Conservation (phyloP, 352 stramenopile genomes). For the Pythium guiyangense region DNA sequence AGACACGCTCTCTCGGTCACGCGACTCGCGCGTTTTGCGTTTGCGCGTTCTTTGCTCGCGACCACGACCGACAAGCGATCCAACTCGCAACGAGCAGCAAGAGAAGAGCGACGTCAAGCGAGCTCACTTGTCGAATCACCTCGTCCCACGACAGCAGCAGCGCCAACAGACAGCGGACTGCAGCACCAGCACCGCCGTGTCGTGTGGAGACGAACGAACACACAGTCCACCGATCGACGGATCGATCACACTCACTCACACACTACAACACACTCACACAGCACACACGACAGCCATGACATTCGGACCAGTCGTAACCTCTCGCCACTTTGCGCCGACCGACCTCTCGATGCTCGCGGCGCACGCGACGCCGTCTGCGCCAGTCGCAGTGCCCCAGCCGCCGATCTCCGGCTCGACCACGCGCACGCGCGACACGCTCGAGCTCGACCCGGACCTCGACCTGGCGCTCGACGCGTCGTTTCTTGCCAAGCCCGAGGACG, state of each 20-base stretch:
- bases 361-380: not conserved
- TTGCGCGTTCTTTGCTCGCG: too few relatives aligned
- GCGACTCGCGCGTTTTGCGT: too few relatives aligned
- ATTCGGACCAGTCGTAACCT: not conserved
- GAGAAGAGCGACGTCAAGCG: not conserved
- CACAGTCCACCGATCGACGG: not conserved
- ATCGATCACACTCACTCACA: not conserved
- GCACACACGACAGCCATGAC: constrained; percentile 2
- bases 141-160: not conserved
- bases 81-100: too few relatives aligned
- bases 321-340: not conserved
- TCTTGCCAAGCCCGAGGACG: constrained; percentile 10
- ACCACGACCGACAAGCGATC: too few relatives aligned
- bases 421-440: constrained; percentile 7
- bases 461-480: constrained; percentile 15
- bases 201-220: not conserved
- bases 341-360: constrained; percentile 2
- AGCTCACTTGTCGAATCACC: constrained; percentile 6
- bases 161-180: too few relatives aligned
- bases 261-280: not conserved
- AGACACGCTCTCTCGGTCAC: not conserved
- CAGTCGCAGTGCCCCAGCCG: not conserved
- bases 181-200: too few relatives aligned
- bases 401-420: constrained; percentile 5
- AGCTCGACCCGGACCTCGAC: constrained; percentile 13